Evolutionary conservation across 2,329 filamentous ascomycete genomes (phyloP).

Genomic region (Chaetomium sp.): DNA sequence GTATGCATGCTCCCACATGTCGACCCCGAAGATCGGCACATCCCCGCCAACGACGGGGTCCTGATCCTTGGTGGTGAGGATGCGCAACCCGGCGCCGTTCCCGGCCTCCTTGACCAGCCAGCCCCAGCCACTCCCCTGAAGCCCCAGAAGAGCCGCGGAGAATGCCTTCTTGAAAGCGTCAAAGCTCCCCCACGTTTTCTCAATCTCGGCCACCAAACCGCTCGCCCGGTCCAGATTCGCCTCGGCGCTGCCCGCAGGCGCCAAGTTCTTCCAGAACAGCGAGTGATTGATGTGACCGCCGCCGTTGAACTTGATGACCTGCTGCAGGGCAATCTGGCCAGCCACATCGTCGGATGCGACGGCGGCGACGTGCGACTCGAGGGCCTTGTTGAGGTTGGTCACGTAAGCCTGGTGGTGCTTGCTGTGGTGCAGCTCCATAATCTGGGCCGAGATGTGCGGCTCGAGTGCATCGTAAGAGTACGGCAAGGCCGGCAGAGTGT

Average conservation of each 20-base stretch:
- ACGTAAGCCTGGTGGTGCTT: conserved; percentile 96
- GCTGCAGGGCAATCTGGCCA: conserved; percentile 62
- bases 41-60: conserved; percentile 69
- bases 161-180: conserved; percentile 68
- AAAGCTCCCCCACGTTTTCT: conserved; percentile 67
- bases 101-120: conserved; percentile 72
- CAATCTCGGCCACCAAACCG: conserved; percentile 62
- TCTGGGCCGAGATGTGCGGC: conserved; percentile 74
- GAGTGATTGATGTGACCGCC: conserved; percentile 69
- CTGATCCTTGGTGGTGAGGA: conserved; percentile 84
- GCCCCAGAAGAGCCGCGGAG: conserved; percentile 63
- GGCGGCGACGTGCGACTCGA: conserved; percentile 68
- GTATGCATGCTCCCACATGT: conserved; percentile 95
- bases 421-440: conserved; percentile 95
- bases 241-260: conserved; percentile 60
- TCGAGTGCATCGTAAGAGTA: conserved; percentile 57
- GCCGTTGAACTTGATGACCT: conserved; percentile 68
- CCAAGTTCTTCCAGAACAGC: conserved; percentile 72
- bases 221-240: conserved; percentile 60
- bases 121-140: conserved; percentile 87
- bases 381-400: conserved; percentile 79
- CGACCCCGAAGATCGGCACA: conserved; percentile 74
- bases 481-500: conserved; percentile 39
- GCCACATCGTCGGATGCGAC: conserved; percentile 57
- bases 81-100: conserved; percentile 58